phyloP scores from a whole-genome alignment of 805 yeast species.

The Ascoidea asiatica region DNA sequence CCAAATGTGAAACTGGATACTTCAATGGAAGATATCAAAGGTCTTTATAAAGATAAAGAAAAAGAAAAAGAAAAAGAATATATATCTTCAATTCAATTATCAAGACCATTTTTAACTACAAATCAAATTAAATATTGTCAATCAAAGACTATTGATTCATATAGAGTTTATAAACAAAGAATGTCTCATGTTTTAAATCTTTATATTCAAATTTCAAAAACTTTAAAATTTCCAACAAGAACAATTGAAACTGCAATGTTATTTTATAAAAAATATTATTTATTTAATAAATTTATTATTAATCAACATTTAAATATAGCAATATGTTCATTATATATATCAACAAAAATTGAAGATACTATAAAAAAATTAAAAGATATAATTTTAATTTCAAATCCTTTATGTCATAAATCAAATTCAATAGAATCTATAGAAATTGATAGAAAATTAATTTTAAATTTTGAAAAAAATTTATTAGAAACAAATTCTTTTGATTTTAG shows the following conservation, averaged over 20 bases:
- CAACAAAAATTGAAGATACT: constrained; percentile 74
- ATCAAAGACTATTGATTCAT: constrained; percentile 35
- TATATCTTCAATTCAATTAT: constrained; percentile 22
- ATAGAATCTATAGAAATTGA: constrained; percentile 34
- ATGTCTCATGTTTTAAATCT: constrained; percentile 41
- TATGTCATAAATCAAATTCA: constrained; percentile 12
- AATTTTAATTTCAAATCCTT: constrained; percentile 31
- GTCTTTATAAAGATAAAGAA: too few relatives aligned
- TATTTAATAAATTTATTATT: constrained; percentile 49
- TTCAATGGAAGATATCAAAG: too few relatives aligned
- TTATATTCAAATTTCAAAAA: constrained; percentile 35
- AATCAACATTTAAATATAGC: constrained; percentile 49
- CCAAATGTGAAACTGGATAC: too few relatives aligned
- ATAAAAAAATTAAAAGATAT: constrained; percentile 62
- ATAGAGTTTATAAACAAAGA: constrained; percentile 34
- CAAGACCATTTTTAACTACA: constrained; percentile 49
- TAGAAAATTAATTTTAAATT: constrained; percentile 37
- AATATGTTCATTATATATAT: constrained; percentile 51
- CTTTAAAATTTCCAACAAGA: constrained; percentile 53
- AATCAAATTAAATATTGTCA: constrained; percentile 40
- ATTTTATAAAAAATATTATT: constrained; percentile 56
- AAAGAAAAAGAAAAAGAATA: background rate
- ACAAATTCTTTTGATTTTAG: constrained; percentile 72
- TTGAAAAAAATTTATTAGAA: constrained; percentile 67
- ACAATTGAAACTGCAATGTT: constrained; percentile 60